Base-by-base conservation (phyloP, 148 eudicot species). In the Chenopodium berlandieri region DNA sequence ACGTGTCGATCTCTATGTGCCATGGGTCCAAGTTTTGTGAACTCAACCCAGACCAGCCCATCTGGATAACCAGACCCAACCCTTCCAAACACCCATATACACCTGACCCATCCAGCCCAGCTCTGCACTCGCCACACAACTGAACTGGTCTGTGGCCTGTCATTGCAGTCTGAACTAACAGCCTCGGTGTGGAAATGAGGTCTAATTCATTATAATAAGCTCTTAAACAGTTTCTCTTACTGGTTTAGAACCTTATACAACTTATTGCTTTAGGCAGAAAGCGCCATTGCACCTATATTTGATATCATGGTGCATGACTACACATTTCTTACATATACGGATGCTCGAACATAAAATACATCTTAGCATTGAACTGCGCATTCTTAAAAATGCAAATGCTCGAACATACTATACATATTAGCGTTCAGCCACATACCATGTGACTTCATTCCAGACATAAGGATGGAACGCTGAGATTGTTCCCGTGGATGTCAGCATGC, bases 191-290 rank as follows among this genome's bases (percentile, higher is more conserved):
- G 54, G 12, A 9, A 50, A 50, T 13, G 54, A 13, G 2, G 54
- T 10, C 12, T 13, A 50, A 50, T 50, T 14, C 54, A 50, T 50
- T 50, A 50, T 1, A 44, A 65, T 25, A 71, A 34, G 40, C 73
- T 71, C 23, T 71, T 71, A 16, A 34, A 71, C 32, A 17, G 40
- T 48, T 37, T 71, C 46, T 34, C 22, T 19, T 71, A 71, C 47
- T 71, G 22, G 48, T 71, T 71, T 17, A 37, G 23, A 71, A 71
- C 23, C 73, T 34, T 20, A 37, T 1, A 70, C 48, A 70, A 17
- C 73, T 70, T 17, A 70, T 70, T 70, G 48, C 73, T 70, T 17
- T 32, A 34, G 23, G 73, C 23, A 69, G 62, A 37, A 71, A 34
- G 50, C 44, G 27, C 17, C 31, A 72, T 22, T 72, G 76, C 58